Percentiles rank a stretch among this genome's conserved stretches.
phyloP scores from a whole-genome alignment of 257 asterid species.

The Gentiana straminea region DNA sequence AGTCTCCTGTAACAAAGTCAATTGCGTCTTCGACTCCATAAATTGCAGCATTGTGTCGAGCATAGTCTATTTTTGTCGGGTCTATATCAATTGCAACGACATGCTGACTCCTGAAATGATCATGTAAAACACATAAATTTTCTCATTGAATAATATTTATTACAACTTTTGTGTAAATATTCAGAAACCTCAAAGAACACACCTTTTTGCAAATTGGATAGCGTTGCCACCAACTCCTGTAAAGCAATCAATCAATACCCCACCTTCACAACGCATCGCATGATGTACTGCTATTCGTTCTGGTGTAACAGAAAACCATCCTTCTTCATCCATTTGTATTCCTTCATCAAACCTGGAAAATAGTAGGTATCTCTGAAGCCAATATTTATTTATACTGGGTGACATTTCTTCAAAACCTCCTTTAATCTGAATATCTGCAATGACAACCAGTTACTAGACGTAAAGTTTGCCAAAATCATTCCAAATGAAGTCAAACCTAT shows the following conservation, averaged over 20 bases:
- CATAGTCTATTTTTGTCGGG: conserved; percentile 65
- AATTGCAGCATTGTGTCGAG: conserved; percentile 71
- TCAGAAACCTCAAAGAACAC: conserved; percentile 4
- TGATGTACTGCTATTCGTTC: conserved; percentile 84
- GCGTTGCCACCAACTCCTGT: conserved; percentile 95
- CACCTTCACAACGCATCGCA: conserved; percentile 71
- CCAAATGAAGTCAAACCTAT: not conserved
- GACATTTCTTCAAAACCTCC: conserved; percentile 32
- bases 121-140: too few relatives aligned
- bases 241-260: conserved; percentile 64
- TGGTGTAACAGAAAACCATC: conserved; percentile 97
- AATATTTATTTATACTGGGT: conserved; percentile 63
- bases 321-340: conserved; percentile 90
- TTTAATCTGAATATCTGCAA: conserved; percentile 24
- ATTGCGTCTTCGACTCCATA: conserved; percentile 67
- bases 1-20: conserved; percentile 80
- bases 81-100: conserved; percentile 89
- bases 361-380: conserved; percentile 70
- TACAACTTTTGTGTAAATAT: too few relatives aligned
- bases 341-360: conserved; percentile 77
- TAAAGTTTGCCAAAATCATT: not conserved
- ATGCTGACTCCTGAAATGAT: conserved; percentile 53
- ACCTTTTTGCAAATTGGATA: conserved; percentile 85
- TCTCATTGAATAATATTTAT: too few relatives aligned
- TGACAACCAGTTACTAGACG: not conserved